These are phyloP conservation scores for Artemisia argyi DNA, from an alignment of 129 eudicot species.

Conservation along the genomic window DNA sequence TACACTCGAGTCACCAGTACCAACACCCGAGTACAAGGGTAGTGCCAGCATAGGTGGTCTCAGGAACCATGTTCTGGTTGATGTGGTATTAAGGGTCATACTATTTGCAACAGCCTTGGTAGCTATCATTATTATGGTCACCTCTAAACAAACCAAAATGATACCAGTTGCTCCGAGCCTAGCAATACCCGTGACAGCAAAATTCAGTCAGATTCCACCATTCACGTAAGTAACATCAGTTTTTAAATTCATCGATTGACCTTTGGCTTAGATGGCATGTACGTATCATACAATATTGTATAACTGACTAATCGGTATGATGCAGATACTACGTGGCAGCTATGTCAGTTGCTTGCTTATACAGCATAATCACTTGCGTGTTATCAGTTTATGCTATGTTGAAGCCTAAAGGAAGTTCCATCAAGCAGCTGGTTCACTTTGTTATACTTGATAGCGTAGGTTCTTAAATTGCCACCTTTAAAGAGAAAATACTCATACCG, in stretches of 20 bases:
- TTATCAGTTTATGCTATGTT: constrained; percentile 29
- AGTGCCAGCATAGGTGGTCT: background rate
- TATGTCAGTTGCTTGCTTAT: constrained; percentile 60
- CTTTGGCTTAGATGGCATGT: no score
- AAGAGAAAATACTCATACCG: no score
- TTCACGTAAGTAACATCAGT: constrained; percentile 53
- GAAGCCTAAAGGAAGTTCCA: constrained; percentile 42
- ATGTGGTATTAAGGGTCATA: constrained; percentile 48
- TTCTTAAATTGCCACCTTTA: no score
- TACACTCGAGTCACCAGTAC: constrained; percentile 10
- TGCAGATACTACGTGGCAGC: constrained; percentile 73
- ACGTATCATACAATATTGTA: no score
- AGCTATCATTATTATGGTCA: constrained; percentile 59
- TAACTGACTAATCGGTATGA: background rate
- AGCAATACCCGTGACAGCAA: constrained; percentile 27
- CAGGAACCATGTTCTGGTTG: constrained; percentile 26
- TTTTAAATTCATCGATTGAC: background rate
- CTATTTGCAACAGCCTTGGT: constrained; percentile 48
- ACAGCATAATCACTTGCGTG: constrained; percentile 54
- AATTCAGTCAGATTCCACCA: constrained; percentile 61
- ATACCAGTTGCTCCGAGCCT: constrained; percentile 35
- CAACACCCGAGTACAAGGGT: background rate
- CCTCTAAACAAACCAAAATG: constrained; percentile 49
- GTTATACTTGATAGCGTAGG: constrained; percentile 59
- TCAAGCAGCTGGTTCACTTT: constrained; percentile 37